These are phyloP conservation scores for Yamadazyma blattariae DNA, from an alignment of 1,139 yeast genomes.

Conservation along the genomic window DNA sequence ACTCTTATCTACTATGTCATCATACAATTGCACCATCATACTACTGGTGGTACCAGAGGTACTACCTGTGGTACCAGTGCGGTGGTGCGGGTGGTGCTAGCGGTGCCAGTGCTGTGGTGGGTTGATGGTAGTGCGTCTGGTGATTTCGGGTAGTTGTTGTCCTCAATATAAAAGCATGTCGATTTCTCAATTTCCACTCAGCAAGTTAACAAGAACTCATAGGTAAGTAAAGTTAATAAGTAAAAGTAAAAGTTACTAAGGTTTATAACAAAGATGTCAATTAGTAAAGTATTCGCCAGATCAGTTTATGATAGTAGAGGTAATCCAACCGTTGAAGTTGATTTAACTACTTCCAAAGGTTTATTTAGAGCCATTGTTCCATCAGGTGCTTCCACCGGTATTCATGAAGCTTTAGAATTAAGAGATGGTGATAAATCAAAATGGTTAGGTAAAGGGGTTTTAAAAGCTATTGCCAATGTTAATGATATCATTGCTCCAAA, in stretches of 20 bases:
- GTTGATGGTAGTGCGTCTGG: no score
- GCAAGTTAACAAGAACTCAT: no score
- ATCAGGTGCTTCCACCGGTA: conserved; percentile 96
- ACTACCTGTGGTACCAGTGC: no score
- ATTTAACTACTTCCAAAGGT: conserved; percentile 81
- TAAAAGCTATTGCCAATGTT: conserved; percentile 89
- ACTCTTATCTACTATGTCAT: no score
- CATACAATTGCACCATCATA: no score
- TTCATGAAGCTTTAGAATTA: conserved; percentile 92
- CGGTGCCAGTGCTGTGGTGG: no score
- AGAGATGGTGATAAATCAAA: conserved; percentile 92
- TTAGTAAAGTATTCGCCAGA: conserved; percentile 74
- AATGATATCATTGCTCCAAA: conserved; percentile 90
- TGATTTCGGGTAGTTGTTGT: no score
- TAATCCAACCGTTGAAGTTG: conserved; percentile 97
- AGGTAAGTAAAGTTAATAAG: no score
- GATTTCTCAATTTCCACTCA: not conserved
- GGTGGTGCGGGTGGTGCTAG: no score
- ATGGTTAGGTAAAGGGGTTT: conserved; percentile 96
- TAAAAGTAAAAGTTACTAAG: no score
- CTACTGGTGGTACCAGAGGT: no score
- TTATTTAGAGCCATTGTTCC: conserved; percentile 92
- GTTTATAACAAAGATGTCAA: conserved; percentile 27
- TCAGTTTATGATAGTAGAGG: conserved; percentile 97
- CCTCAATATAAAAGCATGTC: not conserved